These are phyloP conservation scores for Penicillium digitatum DNA, from an alignment of 2,329 filamentous ascomycete genomes.

Conservation along the genomic window DNA sequence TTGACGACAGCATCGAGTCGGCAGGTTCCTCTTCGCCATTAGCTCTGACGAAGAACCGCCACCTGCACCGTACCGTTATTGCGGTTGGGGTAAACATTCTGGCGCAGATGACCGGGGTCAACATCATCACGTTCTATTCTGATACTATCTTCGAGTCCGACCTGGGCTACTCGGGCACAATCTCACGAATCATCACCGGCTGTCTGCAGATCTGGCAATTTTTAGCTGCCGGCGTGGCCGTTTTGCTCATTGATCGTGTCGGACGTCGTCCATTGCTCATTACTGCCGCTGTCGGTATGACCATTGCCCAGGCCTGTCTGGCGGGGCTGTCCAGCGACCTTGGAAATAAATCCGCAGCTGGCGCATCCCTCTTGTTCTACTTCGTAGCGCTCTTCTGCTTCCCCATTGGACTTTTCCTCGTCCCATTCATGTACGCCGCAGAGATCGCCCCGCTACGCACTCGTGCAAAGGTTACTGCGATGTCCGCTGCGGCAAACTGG, in stretches of 20 bases:
- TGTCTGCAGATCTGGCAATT: slow-evolving; percentile 29
- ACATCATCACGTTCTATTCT: slow-evolving; percentile 33
- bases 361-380: slow-evolving; percentile 54
- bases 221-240: slow-evolving; percentile 18
- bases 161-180: slow-evolving; percentile 20
- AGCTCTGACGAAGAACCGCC: slow-evolving; percentile 21
- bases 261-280: slow-evolving; percentile 38
- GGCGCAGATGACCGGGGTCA: slow-evolving; percentile 30
- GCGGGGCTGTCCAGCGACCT: slow-evolving; percentile 17
- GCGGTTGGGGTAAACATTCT: slow-evolving; percentile 27
- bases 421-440: slow-evolving; percentile 58
- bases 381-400: slow-evolving; percentile 60
- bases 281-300: slow-evolving; percentile 23
- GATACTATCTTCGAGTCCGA: slow-evolving; percentile 28
- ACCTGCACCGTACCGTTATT: slow-evolving; percentile 25
- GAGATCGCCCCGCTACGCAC: slow-evolving; percentile 49
- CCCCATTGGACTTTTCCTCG: slow-evolving; percentile 56
- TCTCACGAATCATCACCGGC: slow-evolving; percentile 22
- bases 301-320: slow-evolving; percentile 14
- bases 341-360: slow-evolving; percentile 46
- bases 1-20: slow-evolving; percentile 1
- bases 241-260: slow-evolving; percentile 31
- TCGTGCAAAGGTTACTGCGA: slow-evolving; percentile 51
- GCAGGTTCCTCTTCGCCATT: slow-evolving; percentile 17
- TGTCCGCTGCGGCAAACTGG: slow-evolving; percentile 49